Conservation (phyloP, 805 yeast species). For the Kuraishia capsulata region DNA sequence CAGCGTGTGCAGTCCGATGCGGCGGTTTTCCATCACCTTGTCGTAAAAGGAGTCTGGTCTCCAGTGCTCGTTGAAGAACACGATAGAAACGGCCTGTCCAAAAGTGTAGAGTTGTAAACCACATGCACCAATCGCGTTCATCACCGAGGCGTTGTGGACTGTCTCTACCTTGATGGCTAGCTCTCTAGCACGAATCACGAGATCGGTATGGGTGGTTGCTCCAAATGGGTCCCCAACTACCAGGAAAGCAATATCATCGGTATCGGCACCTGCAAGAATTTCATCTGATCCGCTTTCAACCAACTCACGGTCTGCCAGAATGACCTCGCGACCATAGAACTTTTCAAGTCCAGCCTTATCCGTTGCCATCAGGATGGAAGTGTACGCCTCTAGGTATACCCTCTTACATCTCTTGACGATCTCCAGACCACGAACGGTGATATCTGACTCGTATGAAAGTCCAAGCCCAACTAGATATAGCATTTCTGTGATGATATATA, state of each 20-base stretch:
- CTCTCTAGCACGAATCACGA: constrained; percentile 86
- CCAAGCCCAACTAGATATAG: constrained; percentile 89
- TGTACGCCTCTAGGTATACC: constrained; percentile 93
- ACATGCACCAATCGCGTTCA: constrained; percentile 98
- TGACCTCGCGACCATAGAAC: constrained; percentile 78
- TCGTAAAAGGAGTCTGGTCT: constrained; percentile 93
- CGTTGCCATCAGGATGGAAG: constrained; percentile 93
- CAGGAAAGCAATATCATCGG: constrained; percentile 82
- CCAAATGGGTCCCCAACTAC: constrained; percentile 98
- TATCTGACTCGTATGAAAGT: constrained; percentile 78
- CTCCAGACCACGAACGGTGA: constrained; percentile 90
- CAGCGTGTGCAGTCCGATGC: constrained; percentile 85
- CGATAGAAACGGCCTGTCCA: constrained; percentile 96
- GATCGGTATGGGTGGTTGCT: constrained; percentile 95
- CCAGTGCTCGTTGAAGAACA: constrained; percentile 93
- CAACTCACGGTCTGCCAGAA: constrained; percentile 88
- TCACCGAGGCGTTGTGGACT: constrained; percentile 91
- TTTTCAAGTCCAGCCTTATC: constrained; percentile 63
- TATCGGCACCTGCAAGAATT: constrained; percentile 67
- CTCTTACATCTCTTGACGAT: constrained; percentile 75
- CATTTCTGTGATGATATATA: constrained; percentile 35
- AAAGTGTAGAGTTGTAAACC: constrained; percentile 91
- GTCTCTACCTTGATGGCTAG: constrained; percentile 68
- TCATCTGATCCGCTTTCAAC: constrained; percentile 86
- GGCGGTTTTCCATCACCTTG: constrained; percentile 82